These are phyloP conservation scores for Casuarina glauca DNA, from an alignment of 306 rosid genomes.

Conservation along the genomic window DNA sequence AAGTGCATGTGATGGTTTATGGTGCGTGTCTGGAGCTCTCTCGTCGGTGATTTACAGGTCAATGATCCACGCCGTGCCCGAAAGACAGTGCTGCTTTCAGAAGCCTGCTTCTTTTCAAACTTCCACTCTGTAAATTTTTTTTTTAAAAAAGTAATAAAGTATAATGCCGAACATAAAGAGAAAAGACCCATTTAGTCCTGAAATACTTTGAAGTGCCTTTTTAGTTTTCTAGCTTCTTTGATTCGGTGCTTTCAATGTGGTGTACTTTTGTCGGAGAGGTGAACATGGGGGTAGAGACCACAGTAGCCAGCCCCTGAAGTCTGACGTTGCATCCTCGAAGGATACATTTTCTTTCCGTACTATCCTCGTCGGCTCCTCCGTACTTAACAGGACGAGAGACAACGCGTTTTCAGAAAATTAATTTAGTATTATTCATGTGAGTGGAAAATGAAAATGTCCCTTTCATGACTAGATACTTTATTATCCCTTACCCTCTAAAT, in stretches of 20 bases:
- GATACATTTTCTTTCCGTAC: no score
- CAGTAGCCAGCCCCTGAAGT: background rate
- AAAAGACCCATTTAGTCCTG: no score
- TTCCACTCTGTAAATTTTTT: no score
- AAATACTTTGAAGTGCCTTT: no score
- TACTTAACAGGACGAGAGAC: background rate
- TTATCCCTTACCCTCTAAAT: no score
- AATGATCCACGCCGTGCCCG: background rate
- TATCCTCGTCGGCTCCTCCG: background rate
- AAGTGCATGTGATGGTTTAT: constrained; percentile 27
- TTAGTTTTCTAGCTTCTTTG: no score
- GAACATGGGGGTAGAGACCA: background rate
- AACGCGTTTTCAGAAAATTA: background rate
- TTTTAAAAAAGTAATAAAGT: no score
- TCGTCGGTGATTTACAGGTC: constrained; percentile 29
- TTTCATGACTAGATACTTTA: no score
- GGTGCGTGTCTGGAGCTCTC: background rate
- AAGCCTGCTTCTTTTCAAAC: background rate
- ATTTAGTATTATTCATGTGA: no score
- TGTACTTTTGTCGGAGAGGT: background rate
- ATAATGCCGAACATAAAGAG: no score
- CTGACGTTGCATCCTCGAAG: no score
- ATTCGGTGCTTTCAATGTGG: background rate
- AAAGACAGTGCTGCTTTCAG: background rate
- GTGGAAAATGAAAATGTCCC: no score